Base-by-base conservation (phyloP, 2,329 filamentous ascomycete species). In the Aureobasidium sp. region DNA sequence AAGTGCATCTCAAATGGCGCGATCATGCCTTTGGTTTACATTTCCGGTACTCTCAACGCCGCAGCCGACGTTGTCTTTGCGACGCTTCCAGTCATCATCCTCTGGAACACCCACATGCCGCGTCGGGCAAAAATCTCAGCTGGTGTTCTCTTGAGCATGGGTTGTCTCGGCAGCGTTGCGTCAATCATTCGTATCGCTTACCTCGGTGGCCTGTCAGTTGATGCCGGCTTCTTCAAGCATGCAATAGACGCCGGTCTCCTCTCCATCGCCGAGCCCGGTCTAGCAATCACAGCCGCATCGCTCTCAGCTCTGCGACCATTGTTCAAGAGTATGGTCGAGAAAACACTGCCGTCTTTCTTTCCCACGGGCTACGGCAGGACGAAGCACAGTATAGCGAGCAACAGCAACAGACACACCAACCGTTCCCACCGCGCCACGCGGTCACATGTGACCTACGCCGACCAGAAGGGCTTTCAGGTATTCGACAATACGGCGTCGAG, bases 231-330 rank as follows among this genome's bases (percentile, higher is more conserved):
- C 29, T 64, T 64, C 42, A 61, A 39, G 3, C 25, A 48, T 9
- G 57, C 64, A 6, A 55, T 63, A 11, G 57, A 65, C 22, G 55
- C 66, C 31, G 63, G 58, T 15, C 60, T 68, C 14, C 64, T 64
- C 45, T 64, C 61, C 22, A 47, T 56, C 22, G 56, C 65, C 17
- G 69, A 70, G 44, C 64, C 63, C 12, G 66, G 65, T 20, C 57
- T 70, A 12, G 68, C 65, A 9, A 64, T 70, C 7, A 64, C 65
- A 20, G 69, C 68, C 15, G 60, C 65, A 1, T 68, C 66, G 7
- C 52, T 69, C 12, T 57, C 63, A 2, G 62, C 68, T 1, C 62
- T 69, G 12, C 63, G 68, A 15, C 66, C 68, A 2, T 55, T 70
- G 11, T 68, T 70, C 62, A 56, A 56, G 29, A 52, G 27, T 15